phyloP scores from a whole-genome alignment of 2,329 filamentous ascomycete species.

The Penicillium hesseltinei region DNA sequence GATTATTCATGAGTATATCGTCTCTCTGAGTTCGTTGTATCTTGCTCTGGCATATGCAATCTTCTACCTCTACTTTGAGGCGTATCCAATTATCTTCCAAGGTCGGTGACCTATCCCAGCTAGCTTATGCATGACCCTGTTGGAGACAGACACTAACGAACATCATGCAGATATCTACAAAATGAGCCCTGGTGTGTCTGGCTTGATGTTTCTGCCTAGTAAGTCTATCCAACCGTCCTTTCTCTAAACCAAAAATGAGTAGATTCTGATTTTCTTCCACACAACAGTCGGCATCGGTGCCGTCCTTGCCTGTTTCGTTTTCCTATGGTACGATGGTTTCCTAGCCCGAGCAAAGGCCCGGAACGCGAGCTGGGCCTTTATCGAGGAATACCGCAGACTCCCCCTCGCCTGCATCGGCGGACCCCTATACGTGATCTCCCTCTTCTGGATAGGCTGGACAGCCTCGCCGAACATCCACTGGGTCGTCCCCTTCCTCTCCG shows the following conservation, averaged over 20 bases:
- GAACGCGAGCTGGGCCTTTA: conserved; percentile 22
- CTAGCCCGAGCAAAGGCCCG: conserved; percentile 54
- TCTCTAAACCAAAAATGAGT: not conserved
- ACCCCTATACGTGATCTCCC: conserved; percentile 55
- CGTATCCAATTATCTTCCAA: conserved; percentile 69
- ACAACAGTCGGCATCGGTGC: conserved; percentile 59
- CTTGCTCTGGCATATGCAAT: conserved; percentile 67
- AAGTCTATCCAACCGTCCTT: conserved; percentile 5
- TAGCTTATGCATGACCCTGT: not conserved
- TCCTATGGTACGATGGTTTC: conserved; percentile 64
- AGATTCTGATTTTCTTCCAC: not conserved
- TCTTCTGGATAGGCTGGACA: conserved; percentile 49
- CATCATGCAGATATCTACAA: conserved; percentile 31
- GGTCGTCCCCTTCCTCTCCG: conserved; percentile 57
- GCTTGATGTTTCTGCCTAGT: conserved; percentile 38
- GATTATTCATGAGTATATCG: conserved; percentile 69
- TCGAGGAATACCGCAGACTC: conserved; percentile 59
- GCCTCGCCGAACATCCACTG: conserved; percentile 34
- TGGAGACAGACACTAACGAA: conserved; percentile 57
- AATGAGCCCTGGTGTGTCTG: conserved; percentile 36
- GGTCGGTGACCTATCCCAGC: conserved; percentile 9
- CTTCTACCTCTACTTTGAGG: conserved; percentile 73
- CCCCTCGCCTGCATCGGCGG: conserved; percentile 71
- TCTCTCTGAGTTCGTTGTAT: conserved; percentile 67
- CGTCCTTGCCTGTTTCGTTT: conserved; percentile 59